phyloP scores from a whole-genome alignment of 176 grass and related monocot genomes.

The Panicum miliaceum region DNA sequence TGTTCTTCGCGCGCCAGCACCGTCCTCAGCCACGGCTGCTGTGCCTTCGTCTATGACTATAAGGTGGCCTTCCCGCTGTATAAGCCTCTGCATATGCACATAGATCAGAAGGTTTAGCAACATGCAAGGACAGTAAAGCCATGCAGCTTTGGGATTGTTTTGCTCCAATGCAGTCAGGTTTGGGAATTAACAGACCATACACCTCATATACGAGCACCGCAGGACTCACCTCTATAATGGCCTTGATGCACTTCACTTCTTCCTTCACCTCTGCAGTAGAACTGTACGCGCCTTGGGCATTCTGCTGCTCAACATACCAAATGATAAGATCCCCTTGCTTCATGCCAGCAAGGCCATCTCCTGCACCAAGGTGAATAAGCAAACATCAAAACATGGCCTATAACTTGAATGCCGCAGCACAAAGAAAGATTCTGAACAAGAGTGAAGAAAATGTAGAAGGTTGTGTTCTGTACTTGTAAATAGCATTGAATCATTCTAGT shows the following conservation, averaged over 20 bases:
- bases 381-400: conserved; percentile 11
- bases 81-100: conserved; percentile 75
- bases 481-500: background rate
- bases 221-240: conserved; percentile 84
- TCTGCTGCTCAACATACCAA: conserved; percentile 95
- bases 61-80: conserved; percentile 94
- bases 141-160: background rate
- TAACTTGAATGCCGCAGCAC: background rate
- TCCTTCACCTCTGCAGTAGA: conserved; percentile 92
- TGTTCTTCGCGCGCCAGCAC: conserved; percentile 37
- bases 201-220: background rate
- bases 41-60: conserved; percentile 92
- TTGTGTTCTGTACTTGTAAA: background rate
- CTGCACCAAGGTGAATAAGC: conserved; percentile 41
- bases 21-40: conserved; percentile 41
- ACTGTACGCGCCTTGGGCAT: conserved; percentile 75
- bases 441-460: background rate
- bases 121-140: background rate
- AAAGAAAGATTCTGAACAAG: background rate
- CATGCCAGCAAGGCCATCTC: conserved; percentile 89
- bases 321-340: conserved; percentile 94
- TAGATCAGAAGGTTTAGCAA: conserved; percentile 8
- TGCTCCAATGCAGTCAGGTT: background rate
- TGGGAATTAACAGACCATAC: background rate
- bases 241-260: conserved; percentile 92